These are phyloP conservation scores for Eimeria falciformis DNA, from an alignment of 169 alveolate species.

Conservation along the genomic window DNA sequence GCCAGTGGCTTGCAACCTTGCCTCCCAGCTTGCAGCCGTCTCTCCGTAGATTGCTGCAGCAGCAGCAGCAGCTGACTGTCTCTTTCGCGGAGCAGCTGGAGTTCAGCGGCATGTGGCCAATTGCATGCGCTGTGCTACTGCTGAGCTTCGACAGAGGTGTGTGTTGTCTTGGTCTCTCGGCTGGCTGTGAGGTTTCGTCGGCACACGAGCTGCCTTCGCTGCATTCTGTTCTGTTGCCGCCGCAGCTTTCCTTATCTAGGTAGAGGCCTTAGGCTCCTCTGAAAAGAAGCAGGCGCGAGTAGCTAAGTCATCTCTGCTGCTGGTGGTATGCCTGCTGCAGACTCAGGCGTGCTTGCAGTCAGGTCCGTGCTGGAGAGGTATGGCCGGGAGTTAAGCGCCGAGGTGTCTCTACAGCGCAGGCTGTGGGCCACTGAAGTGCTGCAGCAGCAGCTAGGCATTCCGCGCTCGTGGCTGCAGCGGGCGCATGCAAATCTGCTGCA, in stretches of 20 bases:
- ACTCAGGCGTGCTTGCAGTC: not conserved
- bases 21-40: slow-evolving; percentile 2
- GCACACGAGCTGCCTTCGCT: no score
- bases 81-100: not conserved
- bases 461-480: slow-evolving; percentile 16
- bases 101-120: not conserved
- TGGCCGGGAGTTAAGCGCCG: slow-evolving; percentile 2
- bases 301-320: no score
- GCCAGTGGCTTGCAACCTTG: not conserved
- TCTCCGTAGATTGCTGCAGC: not conserved
- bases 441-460: not conserved
- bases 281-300: no score
- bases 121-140: not conserved
- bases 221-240: no score
- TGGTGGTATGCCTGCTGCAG: slow-evolving; percentile 13
- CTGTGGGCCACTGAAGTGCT: slow-evolving; percentile 1
- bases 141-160: not conserved
- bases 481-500: not conserved
- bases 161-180: not conserved
- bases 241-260: no score
- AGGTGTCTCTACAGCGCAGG: slow-evolving; percentile 9
- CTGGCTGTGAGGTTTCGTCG: no score
- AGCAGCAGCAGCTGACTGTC: not conserved
- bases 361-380: not conserved
- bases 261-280: no score